Evolutionary conservation across 768 basidiomycete species (phyloP).

Genomic region (Boletus tylopilopsis): DNA sequence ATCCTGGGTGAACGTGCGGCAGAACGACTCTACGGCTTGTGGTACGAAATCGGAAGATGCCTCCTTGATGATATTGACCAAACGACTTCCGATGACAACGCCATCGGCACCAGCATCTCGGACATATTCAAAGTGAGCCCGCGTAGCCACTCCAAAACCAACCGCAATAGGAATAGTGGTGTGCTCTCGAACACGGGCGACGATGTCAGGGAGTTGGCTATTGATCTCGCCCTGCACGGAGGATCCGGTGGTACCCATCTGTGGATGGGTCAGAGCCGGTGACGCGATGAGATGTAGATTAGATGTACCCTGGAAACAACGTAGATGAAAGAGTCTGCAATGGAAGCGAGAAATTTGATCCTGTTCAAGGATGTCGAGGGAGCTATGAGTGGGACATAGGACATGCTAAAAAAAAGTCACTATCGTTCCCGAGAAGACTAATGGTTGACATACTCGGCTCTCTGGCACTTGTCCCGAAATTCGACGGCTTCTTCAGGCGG

Average conservation of each 20-base stretch:
- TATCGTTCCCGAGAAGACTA: not conserved
- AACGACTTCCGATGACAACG: constrained; percentile 87
- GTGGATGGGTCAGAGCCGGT: constrained; percentile 13
- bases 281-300: not conserved
- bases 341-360: constrained; percentile 86
- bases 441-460: constrained; percentile 58
- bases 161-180: constrained; percentile 86
- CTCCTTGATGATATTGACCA: constrained; percentile 77
- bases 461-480: constrained; percentile 86
- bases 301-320: constrained; percentile 85
- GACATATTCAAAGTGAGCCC: constrained; percentile 83
- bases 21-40: constrained; percentile 64
- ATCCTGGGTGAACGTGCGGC: constrained; percentile 58
- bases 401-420: constrained; percentile 55
- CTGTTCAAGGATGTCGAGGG: constrained; percentile 87
- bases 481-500: constrained; percentile 94
- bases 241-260: constrained; percentile 99
- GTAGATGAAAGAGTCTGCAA: constrained; percentile 97
- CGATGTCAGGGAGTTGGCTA: constrained; percentile 73
- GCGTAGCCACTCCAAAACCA: constrained; percentile 93
- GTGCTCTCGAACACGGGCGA: constrained; percentile 76
- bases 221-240: constrained; percentile 71
- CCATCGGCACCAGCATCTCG: constrained; percentile 89
- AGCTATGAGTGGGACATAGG: constrained; percentile 93
- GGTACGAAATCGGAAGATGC: constrained; percentile 48